Evolutionary conservation across 768 basidiomycete species (phyloP), one percentile per base, ranked within the genome.

Genomic region (Russula emetica): DNA sequence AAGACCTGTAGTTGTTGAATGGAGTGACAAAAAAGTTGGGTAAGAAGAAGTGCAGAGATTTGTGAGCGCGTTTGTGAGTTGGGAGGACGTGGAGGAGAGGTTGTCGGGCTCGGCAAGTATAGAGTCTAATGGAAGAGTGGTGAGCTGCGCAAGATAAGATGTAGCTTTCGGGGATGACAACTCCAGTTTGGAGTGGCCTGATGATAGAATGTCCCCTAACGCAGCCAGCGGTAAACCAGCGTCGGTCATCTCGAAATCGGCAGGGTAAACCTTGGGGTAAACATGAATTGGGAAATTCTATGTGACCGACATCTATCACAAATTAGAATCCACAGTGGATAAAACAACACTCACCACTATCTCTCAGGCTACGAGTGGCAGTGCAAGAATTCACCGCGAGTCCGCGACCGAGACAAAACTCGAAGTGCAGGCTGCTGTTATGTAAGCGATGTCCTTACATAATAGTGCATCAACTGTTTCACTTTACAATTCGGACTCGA

Each of bases 1-100:
- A 61, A 97, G 82, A 0, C 88, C 84, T 54, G 84, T 83, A 4
- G 92, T 91, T 20, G 90, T 88, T 53, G 81, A 74, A 72, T 95
- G 93, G 13, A 95, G 81, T n/a, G 90, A 87, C 66, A 96, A 83
- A 73, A 97, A 96, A 0, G 93, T 94, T 32, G 90, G 85, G 74
- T 97, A 94, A 26, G 94, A 94, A 5, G 92, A 87, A 64, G 92
- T 89, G 60, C 94, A 95, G 16, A 98, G 82, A 47, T 90, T 88
- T 11, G 91, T 94, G 66, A 97, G 79, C 60, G 93, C 94, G 51
- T 91, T 87, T 8, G 92, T 93, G 58, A 97, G 82, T 64, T 93
- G 89, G 55, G 92, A 86, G 0, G 90, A 83, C 62, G 95, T 92
- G 1, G 92, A 89, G 55, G 90, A 84, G 58, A 98, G 86, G 44